Evolutionary conservation across 2,329 filamentous ascomycete genomes (phyloP).

Genomic region (Fusarium liriodendri): DNA sequence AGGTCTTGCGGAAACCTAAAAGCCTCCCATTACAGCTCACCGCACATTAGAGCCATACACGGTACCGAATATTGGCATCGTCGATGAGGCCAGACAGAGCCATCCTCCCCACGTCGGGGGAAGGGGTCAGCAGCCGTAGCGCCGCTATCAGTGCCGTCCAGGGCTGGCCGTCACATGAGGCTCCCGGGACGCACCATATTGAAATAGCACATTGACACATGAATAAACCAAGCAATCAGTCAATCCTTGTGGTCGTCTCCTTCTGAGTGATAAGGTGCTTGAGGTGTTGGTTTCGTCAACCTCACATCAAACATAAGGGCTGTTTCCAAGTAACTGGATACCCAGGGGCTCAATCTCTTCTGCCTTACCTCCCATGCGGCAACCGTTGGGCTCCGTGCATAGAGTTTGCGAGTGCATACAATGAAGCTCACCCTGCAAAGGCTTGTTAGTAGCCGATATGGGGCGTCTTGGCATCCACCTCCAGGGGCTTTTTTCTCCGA

Average conservation of each 20-base stretch:
- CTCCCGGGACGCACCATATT: background rate
- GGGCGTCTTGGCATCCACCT: constrained; percentile 15
- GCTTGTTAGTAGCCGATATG: constrained; percentile 14
- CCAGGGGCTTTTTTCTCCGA: constrained; percentile 19
- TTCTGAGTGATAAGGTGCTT: constrained; percentile 12
- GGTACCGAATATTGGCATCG: background rate
- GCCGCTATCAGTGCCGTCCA: background rate
- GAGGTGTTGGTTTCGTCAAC: background rate
- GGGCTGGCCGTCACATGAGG: background rate
- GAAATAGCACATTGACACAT: background rate
- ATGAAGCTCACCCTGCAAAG: constrained; percentile 12
- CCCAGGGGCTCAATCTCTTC: background rate
- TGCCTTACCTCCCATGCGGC: constrained; percentile 3
- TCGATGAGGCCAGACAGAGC: background rate
- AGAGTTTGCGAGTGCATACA: constrained; percentile 3
- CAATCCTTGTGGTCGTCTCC: constrained; percentile 1
- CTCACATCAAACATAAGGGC: background rate
- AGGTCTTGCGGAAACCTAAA: background rate
- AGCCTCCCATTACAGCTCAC: background rate
- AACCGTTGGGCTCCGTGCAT: constrained; percentile 4
- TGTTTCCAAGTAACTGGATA: background rate
- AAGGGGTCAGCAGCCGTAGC: background rate
- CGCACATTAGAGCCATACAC: constrained; percentile 1
- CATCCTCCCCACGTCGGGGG: background rate
- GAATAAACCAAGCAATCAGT: background rate